These are phyloP conservation scores for Lentinula edodes DNA, from an alignment of 768 basidiomycete species.

Conservation along the genomic window DNA sequence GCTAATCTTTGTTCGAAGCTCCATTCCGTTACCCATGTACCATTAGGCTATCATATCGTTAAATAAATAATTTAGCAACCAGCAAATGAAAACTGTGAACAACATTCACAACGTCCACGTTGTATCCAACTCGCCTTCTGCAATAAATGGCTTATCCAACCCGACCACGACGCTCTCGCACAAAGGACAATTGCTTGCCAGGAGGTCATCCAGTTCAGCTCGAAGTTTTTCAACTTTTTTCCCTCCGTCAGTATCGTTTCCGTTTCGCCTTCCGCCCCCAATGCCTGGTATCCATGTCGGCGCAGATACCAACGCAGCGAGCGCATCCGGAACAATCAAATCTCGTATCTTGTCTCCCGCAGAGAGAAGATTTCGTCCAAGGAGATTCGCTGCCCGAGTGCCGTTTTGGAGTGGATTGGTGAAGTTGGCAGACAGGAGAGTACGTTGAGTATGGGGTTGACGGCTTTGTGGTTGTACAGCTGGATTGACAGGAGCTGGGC, in stretches of 20 bases:
- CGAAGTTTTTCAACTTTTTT: conserved; percentile 69
- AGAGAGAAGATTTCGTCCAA: conserved; percentile 77
- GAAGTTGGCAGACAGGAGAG: conserved; percentile 75
- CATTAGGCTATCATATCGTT: not conserved
- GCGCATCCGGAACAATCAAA: conserved; percentile 89
- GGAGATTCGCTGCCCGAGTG: conserved; percentile 56
- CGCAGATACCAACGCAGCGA: conserved; percentile 77
- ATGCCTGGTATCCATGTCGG: conserved; percentile 76
- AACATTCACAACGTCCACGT: conserved; percentile 63
- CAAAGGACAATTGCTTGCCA: conserved; percentile 86
- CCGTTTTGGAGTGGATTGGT: conserved; percentile 56
- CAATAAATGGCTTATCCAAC: conserved; percentile 83
- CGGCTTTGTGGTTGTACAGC: conserved; percentile 21
- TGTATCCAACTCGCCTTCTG: conserved; percentile 69
- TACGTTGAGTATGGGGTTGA: conserved; percentile 50
- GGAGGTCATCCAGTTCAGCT: conserved; percentile 81
- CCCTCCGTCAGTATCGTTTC: conserved; percentile 45
- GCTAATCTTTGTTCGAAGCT: conserved; percentile 30
- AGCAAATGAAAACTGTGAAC: not conserved
- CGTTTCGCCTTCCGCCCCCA: conserved; percentile 43
- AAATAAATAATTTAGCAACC: not conserved
- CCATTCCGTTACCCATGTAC: not conserved
- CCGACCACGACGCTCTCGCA: conserved; percentile 88
- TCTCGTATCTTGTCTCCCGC: conserved; percentile 89
- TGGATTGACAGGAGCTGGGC: conserved; percentile 22